Percentiles rank a stretch among this genome's conserved stretches.
Evolutionary conservation across 495 filamentous ascomycete species (phyloP).

Genomic region (Cryomyces antarcticus): DNA sequence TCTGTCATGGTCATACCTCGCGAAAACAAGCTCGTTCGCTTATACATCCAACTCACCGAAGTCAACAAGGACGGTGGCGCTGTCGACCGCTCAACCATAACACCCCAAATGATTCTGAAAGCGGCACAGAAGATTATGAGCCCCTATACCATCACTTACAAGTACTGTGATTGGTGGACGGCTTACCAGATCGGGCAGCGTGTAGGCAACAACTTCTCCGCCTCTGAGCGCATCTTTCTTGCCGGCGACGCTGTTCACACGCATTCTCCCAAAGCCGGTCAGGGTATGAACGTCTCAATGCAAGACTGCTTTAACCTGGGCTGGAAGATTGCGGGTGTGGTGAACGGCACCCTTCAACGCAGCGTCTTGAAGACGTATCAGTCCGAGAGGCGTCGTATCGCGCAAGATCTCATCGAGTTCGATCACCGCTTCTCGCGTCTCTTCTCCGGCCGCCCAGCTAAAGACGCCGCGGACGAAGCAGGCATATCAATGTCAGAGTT

Average conservation of each 20-base stretch:
- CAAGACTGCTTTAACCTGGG: constrained; percentile 64
- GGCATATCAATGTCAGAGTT: constrained; percentile 31
- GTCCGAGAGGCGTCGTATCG: constrained; percentile 45
- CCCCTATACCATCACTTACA: constrained; percentile 40
- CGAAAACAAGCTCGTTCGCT: constrained; percentile 42
- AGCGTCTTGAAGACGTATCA: constrained; percentile 51
- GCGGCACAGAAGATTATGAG: constrained; percentile 36
- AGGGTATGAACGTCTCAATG: constrained; percentile 74
- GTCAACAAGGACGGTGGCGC: constrained; percentile 9
- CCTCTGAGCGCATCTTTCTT: constrained; percentile 51
- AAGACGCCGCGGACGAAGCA: constrained; percentile 39
- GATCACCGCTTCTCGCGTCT: constrained; percentile 32
- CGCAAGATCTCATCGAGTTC: constrained; percentile 50
- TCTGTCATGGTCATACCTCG: constrained; percentile 51
- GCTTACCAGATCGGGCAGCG: constrained; percentile 50
- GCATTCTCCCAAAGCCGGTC: constrained; percentile 64
- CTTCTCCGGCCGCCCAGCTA: constrained; percentile 15
- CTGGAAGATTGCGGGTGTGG: constrained; percentile 63
- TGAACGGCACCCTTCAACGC: constrained; percentile 37
- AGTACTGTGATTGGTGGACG: constrained; percentile 48
- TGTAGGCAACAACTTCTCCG: constrained; percentile 43
- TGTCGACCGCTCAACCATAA: constrained; percentile 23
- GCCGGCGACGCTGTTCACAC: constrained; percentile 71
- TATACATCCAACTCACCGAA: constrained; percentile 48
- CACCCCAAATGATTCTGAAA: constrained; percentile 33